A percentile compares a stretch with the other conserved stretches of the same genome.
phyloP scores from a whole-genome alignment of 306 rosid species.

The Fagus sylvatica region DNA sequence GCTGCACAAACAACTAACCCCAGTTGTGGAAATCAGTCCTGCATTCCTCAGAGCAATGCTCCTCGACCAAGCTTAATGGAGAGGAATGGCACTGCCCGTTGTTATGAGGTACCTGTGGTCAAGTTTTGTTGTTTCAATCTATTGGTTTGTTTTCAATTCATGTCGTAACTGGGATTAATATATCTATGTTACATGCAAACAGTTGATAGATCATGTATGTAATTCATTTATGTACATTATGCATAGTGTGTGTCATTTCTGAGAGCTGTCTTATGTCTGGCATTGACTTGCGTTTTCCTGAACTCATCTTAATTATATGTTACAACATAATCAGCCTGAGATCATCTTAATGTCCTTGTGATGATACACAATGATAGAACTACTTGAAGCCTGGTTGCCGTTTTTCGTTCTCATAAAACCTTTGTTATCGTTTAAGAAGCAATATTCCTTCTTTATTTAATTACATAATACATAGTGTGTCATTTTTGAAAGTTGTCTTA shows the following conservation, averaged over 20 bases:
- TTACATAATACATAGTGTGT: too few species aligned
- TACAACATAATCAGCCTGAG: not conserved
- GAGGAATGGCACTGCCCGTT: conserved; percentile 46
- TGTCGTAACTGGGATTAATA: not conserved
- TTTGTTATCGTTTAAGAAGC: not conserved
- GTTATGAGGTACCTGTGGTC: conserved; percentile 56
- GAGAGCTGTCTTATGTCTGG: not conserved
- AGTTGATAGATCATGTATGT: not conserved
- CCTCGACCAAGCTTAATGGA: conserved; percentile 51
- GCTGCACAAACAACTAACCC: conserved; percentile 34
- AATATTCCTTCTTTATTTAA: not conserved
- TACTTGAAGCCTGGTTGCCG: not conserved
- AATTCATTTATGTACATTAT: not conserved
- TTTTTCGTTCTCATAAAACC: not conserved
- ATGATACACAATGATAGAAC: not conserved
- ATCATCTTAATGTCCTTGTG: not conserved
- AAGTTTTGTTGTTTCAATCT: conserved; percentile 11
- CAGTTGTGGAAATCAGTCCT: conserved; percentile 28
- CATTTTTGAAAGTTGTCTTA: not conserved
- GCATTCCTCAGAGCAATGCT: conserved; percentile 25
- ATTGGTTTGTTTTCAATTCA: conserved; percentile 3
- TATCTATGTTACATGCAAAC: not conserved
- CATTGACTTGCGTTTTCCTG: too few species aligned
- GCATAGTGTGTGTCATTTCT: not conserved
- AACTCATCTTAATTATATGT: not conserved